Evolutionary conservation across 257 asterid genomes (phyloP).

Genomic region (Perilla frutescens): DNA sequence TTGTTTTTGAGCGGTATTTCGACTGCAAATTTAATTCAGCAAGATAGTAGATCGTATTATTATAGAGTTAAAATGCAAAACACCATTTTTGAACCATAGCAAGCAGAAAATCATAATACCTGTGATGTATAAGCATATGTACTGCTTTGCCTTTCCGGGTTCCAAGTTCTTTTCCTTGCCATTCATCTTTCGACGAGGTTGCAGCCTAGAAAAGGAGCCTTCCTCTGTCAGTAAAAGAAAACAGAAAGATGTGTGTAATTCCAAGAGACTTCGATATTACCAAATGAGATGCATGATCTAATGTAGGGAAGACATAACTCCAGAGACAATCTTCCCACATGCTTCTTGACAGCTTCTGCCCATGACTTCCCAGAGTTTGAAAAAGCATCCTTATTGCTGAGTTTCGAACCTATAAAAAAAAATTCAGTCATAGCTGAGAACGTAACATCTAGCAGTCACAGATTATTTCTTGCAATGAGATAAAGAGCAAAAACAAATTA

Average conservation of each 20-base stretch:
- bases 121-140: conserved; percentile 99
- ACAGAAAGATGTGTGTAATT: conserved; percentile 24
- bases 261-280: conserved; percentile 47
- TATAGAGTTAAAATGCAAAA: conserved; percentile 23
- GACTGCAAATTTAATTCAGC: conserved; percentile 58
- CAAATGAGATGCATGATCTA: conserved; percentile 92
- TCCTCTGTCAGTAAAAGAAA: conserved; percentile 36
- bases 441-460: conserved; percentile 33
- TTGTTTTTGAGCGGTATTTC: conserved; percentile 98
- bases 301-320: conserved; percentile 87
- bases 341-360: conserved; percentile 85
- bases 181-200: conserved; percentile 96
- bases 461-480: conserved; percentile 24
- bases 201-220: conserved; percentile 69
- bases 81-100: conserved; percentile 21
- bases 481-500: conserved; percentile 21
- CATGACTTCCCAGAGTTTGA: conserved; percentile 98
- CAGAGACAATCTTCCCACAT: conserved; percentile 97
- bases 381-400: conserved; percentile 95
- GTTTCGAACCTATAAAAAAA: conserved; percentile 78
- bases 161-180: conserved; percentile 99
- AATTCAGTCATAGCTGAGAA: conserved; percentile 34
- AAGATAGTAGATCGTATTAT: conserved; percentile 26
- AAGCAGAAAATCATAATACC: conserved; percentile 51
- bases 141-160: conserved; percentile 96